A percentile compares a stretch with the other conserved stretches of the same genome.
phyloP scores from a whole-genome alignment of 306 rosid genomes.

The Nissolia schottii region DNA sequence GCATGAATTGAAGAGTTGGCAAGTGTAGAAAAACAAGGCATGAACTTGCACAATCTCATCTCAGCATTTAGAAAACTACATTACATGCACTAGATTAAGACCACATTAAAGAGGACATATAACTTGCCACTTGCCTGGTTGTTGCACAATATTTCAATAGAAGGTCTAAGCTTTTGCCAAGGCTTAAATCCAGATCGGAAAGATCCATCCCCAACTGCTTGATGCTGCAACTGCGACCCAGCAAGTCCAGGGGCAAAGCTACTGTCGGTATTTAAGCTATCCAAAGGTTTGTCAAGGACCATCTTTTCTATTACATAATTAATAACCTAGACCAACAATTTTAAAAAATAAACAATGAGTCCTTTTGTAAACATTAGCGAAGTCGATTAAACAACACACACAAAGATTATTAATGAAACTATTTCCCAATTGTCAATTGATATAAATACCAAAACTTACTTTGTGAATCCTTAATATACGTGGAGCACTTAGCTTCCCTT shows the following conservation, averaged over 20 bases:
- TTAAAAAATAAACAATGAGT: not conserved
- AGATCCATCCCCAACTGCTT: slow-evolving; percentile 70
- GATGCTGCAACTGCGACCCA: slow-evolving; percentile 54
- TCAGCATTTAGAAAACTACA: not conserved
- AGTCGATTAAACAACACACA: not conserved
- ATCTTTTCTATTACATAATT: slow-evolving; percentile 90
- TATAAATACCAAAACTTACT: slow-evolving; percentile 44
- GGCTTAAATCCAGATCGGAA: slow-evolving; percentile 81
- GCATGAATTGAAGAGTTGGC: not conserved
- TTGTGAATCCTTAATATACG: slow-evolving; percentile 93
- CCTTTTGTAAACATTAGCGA: slow-evolving; percentile 3
- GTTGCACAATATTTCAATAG: slow-evolving; percentile 91
- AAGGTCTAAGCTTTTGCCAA: slow-evolving; percentile 86
- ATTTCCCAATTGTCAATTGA: not conserved
- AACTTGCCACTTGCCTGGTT: slow-evolving; percentile 94
- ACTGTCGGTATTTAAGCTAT: slow-evolving; percentile 55
- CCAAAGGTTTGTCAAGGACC: slow-evolving; percentile 93
- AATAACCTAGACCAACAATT: slow-evolving; percentile 55
- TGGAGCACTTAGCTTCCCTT: slow-evolving; percentile 97
- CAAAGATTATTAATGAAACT: not conserved
- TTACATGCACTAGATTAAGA: not conserved
- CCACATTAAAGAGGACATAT: not conserved
- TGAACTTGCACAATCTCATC: not conserved
- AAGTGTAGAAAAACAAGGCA: not conserved
- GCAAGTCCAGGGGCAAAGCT: slow-evolving; percentile 60